Evolutionary conservation across 345 rosid genomes (phyloP).

Genomic region (Eucalyptus rudis): DNA sequence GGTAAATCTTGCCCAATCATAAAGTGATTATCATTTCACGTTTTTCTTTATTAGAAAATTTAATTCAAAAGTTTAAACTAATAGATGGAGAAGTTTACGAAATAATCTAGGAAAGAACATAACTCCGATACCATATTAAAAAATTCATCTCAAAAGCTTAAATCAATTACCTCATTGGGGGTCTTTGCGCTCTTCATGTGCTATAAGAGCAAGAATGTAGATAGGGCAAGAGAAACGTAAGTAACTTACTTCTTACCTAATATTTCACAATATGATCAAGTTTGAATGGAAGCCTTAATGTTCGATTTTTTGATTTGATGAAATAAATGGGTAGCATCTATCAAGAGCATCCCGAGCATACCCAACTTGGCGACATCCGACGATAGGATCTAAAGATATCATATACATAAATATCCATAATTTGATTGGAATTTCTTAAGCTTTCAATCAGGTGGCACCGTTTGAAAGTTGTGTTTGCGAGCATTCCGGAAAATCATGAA

Average conservation of each 20-base stretch:
- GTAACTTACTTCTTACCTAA: neutral
- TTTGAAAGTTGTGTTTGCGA: neutral
- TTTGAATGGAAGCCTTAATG: neutral
- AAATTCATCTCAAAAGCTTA: neutral
- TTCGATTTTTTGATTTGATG: neutral
- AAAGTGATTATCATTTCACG: neutral
- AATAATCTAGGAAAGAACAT: fast-evolving
- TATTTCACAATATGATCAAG: neutral
- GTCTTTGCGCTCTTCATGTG: neutral
- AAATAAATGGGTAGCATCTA: neutral
- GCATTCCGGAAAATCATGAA: neutral
- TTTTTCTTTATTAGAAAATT: neutral
- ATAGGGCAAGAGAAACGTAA: neutral
- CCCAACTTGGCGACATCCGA: neutral
- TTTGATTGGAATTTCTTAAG: neutral
- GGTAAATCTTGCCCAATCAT: neutral
- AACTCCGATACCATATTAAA: fast-evolving
- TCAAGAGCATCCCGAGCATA: neutral
- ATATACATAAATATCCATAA: neutral
- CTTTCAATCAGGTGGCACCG: neutral
- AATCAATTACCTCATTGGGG: neutral
- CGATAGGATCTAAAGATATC: neutral
- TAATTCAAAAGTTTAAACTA: neutral
- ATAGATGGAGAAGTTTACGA: fast-evolving
- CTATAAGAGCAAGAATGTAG: neutral